phyloP scores from a whole-genome alignment of 2,329 filamentous ascomycete species.

The Coniochaeta prunicola region DNA sequence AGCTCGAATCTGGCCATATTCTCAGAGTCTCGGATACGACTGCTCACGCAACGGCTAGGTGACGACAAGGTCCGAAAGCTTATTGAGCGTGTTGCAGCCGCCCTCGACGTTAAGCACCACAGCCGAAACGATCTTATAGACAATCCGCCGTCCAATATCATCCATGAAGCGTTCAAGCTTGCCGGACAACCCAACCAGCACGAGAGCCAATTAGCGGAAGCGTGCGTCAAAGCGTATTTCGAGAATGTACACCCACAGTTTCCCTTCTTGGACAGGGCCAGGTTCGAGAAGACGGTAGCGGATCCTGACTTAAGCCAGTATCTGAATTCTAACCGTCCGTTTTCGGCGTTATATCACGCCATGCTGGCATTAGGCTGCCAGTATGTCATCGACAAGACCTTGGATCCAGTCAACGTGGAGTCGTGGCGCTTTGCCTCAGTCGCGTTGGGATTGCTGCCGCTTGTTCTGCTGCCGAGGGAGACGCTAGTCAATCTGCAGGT shows the following conservation, averaged over 20 bases:
- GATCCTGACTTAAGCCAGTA: neutral
- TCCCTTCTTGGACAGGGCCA: neutral
- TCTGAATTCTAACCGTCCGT: neutral
- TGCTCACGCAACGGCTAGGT: neutral
- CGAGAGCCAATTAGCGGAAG: neutral
- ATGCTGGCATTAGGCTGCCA: neutral
- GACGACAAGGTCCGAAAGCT: neutral
- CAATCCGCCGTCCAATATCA: neutral
- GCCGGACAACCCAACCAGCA: neutral
- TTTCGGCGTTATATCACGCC: neutral
- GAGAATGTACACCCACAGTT: neutral
- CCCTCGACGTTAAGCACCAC: neutral
- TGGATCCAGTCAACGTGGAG: neutral
- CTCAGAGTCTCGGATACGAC: neutral
- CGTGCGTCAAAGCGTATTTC: neutral
- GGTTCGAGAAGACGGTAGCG: neutral
- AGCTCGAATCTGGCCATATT: constrained; percentile 1
- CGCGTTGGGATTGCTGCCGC: neutral
- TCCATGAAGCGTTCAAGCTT: neutral
- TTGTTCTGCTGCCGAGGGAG: neutral
- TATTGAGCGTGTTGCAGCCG: neutral
- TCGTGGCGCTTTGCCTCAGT: neutral
- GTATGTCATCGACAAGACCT: neutral
- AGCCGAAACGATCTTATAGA: neutral
- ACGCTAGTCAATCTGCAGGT: neutral